Evolutionary conservation across 2,329 filamentous ascomycete species (phyloP), one percentile per base, ranked within the genome.

Genomic region (Taxawa tesnikishii): DNA sequence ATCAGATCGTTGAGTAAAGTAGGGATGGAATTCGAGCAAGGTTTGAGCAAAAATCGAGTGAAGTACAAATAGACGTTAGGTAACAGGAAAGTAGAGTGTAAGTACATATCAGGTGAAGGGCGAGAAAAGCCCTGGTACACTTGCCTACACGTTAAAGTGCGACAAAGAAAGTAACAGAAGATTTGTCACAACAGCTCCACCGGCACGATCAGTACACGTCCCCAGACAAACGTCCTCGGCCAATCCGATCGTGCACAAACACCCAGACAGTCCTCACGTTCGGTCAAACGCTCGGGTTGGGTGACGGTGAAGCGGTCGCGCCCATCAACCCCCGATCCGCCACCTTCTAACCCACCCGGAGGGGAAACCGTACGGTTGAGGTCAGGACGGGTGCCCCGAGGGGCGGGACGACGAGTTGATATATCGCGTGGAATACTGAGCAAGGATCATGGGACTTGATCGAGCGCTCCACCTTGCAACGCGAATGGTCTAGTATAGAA

Each of bases 391-490:
- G n/a, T 23, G 19, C n/a, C 8, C 31, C 25, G 18, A 13, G 28
- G 29, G 26, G 25, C 25, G 12, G 33, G 28, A 23, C 33, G 24
- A 21, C 25, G 33, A 28, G 16, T 12, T 54, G 46, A 54, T 65
- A 21, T 67, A 47, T 57, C 63, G 63, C 62, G 56, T 57, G 59
- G 55, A 57, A 64, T 67, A 67, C 63, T 65, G 63, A 67, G 62
- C 62, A 60, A 47, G 55, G 62, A 62, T 63, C 63, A 64, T 62
- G 55, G 50, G 46, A 52, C 60, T 63, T 54, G 58, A 63, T 60
- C 44, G 59, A 57, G 55, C 59, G 61, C 63, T 66, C 63, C 61
- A 67, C 63, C 62, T 63, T 54, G 48, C 50, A 55, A 55, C 60
- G 62, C 62, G 62, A 58, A 49, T n/a, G n/a, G n/a, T n/a, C n/a